Conservation (phyloP, 257 asterid genomes). For the Cordia subcordata region DNA sequence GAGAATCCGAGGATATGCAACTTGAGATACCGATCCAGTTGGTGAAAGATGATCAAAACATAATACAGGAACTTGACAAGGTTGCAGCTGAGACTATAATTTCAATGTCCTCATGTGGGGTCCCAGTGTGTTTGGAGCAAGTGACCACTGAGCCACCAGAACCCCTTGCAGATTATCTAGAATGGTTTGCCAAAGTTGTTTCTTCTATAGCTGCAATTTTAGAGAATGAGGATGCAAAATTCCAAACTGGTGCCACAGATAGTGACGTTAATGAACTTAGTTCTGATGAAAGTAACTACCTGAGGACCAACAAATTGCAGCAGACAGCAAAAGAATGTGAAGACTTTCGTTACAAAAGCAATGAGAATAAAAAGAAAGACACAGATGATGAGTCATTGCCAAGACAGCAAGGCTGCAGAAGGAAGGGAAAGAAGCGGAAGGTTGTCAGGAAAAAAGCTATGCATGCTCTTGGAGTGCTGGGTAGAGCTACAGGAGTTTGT, state of each 20-base stretch:
- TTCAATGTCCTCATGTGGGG: slow-evolving; percentile 28
- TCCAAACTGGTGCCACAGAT: slow-evolving; percentile 12
- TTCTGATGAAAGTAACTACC: neutral
- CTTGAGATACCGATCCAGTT: slow-evolving; percentile 15
- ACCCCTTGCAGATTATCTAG: slow-evolving; percentile 22
- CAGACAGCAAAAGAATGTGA: slow-evolving; percentile 3
- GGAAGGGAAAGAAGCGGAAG: slow-evolving; percentile 17
- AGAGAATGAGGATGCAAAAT: neutral
- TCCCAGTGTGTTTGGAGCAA: neutral
- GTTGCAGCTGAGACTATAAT: slow-evolving; percentile 55
- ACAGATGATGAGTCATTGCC: slow-evolving; percentile 1
- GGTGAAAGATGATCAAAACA: slow-evolving; percentile 13
- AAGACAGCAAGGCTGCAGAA: slow-evolving; percentile 15
- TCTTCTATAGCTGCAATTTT: slow-evolving; percentile 27
- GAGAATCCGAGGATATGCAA: slow-evolving; percentile 35
- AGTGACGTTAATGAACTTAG: slow-evolving; percentile 11
- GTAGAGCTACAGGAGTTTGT: neutral
- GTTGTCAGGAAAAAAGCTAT: neutral
- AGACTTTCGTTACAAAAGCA: slow-evolving; percentile 12
- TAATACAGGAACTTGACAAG: slow-evolving; percentile 19
- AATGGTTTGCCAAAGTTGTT: slow-evolving; percentile 59
- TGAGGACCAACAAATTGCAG: slow-evolving; percentile 2
- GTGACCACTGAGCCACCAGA: slow-evolving; percentile 10
- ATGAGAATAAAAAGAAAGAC: slow-evolving; percentile 17
- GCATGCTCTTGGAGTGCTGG: neutral